A percentile compares a stretch with the other conserved stretches of the same genome.
Evolutionary conservation across 2,329 filamentous ascomycete genomes (phyloP).

Genomic region (Trichoderma atroviride): DNA sequence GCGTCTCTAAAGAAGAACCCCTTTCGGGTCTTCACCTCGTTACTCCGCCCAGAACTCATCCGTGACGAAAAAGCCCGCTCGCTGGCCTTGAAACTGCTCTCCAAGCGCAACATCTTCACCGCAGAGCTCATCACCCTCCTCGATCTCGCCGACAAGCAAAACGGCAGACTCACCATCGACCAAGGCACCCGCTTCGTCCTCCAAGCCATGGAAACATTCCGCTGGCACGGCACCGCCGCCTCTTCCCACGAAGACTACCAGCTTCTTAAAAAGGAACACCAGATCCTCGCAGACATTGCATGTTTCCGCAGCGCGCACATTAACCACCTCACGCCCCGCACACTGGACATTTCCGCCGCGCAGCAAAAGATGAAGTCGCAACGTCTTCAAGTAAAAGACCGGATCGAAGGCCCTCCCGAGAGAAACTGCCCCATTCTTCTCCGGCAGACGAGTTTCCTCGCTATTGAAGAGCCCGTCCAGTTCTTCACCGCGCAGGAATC

Average conservation of each 20-base stretch:
- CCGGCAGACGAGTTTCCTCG: slow-evolving; percentile 57
- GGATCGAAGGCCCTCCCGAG: slow-evolving; percentile 54
- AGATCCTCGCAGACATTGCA: slow-evolving; percentile 52
- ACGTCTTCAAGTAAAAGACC: slow-evolving; percentile 50
- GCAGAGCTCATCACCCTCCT: slow-evolving; percentile 43
- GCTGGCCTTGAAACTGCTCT: slow-evolving; percentile 41
- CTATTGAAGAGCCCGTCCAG: slow-evolving; percentile 50
- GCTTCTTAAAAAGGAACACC: slow-evolving; percentile 46
- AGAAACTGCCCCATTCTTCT: slow-evolving; percentile 50
- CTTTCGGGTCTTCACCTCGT: slow-evolving; percentile 46
- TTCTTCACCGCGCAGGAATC: slow-evolving; percentile 37
- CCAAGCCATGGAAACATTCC: slow-evolving; percentile 50
- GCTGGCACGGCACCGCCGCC: slow-evolving; percentile 49
- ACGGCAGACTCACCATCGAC: slow-evolving; percentile 33
- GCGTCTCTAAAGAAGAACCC: slow-evolving; percentile 46
- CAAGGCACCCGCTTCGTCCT: slow-evolving; percentile 45
- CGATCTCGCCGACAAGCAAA: slow-evolving; percentile 38
- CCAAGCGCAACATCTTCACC: slow-evolving; percentile 47
- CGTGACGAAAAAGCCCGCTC: slow-evolving; percentile 35
- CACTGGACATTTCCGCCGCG: slow-evolving; percentile 50
- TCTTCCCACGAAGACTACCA: slow-evolving; percentile 47
- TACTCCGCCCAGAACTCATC: slow-evolving; percentile 47
- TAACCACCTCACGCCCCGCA: slow-evolving; percentile 57
- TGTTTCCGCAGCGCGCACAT: slow-evolving; percentile 50
- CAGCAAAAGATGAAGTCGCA: slow-evolving; percentile 47